phyloP scores from a whole-genome alignment of 2,329 filamentous ascomycete species.

The Parafenestella ontariensis region DNA sequence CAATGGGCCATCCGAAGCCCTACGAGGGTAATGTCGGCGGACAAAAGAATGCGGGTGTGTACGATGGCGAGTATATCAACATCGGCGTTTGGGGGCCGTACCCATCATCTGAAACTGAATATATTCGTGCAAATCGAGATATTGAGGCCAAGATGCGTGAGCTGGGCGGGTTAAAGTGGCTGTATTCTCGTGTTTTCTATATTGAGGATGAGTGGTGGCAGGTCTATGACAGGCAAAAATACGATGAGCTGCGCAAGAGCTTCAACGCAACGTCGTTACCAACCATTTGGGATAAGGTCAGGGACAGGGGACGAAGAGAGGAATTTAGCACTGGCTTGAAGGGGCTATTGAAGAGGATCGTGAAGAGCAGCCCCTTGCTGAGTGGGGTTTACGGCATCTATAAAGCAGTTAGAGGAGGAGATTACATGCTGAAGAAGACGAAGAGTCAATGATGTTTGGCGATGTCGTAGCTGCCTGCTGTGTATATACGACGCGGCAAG shows the following conservation, averaged over 20 bases:
- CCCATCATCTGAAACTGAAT: slow-evolving; percentile 62
- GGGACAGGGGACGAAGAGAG: slow-evolving; percentile 45
- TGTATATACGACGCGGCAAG: not conserved
- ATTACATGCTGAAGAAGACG: slow-evolving; percentile 42
- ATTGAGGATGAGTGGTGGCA: slow-evolving; percentile 73
- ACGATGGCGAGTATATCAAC: slow-evolving; percentile 38
- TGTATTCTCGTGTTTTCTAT: slow-evolving; percentile 88
- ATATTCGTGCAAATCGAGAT: slow-evolving; percentile 72
- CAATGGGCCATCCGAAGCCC: slow-evolving; percentile 37
- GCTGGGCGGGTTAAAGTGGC: slow-evolving; percentile 82
- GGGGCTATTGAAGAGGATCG: slow-evolving; percentile 27
- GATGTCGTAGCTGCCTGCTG: not conserved
- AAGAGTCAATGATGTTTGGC: not conserved
- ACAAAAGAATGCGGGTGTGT: slow-evolving; percentile 6
- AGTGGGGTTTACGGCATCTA: slow-evolving; percentile 50
- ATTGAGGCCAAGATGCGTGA: slow-evolving; percentile 73
- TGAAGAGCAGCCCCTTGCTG: slow-evolving; percentile 40
- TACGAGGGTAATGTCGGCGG: slow-evolving; percentile 13
- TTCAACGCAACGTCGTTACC: slow-evolving; percentile 69
- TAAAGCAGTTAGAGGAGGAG: slow-evolving; percentile 43
- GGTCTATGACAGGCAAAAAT: slow-evolving; percentile 66
- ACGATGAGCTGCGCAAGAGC: slow-evolving; percentile 67
- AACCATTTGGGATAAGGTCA: slow-evolving; percentile 72
- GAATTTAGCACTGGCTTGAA: slow-evolving; percentile 27
- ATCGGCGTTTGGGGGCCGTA: slow-evolving; percentile 79